Conservation (phyloP, 1,284 basidiomycete genomes). For the Trichosporon inkin region DNA sequence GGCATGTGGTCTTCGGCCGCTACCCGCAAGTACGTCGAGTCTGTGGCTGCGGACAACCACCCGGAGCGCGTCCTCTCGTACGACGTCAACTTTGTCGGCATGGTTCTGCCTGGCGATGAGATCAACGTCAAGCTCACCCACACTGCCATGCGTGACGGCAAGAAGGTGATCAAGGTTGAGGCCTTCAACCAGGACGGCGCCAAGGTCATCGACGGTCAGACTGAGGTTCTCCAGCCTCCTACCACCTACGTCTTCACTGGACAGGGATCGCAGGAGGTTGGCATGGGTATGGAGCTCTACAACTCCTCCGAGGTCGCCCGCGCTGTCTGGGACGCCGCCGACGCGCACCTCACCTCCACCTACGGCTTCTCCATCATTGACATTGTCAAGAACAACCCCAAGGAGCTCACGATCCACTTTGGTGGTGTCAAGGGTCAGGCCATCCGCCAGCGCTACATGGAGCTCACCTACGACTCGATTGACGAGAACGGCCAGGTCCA, state of each 20-base stretch:
- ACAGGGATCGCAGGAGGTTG: constrained; percentile 95
- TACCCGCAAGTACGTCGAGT: constrained; percentile 88
- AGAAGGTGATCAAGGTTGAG: constrained; percentile 86
- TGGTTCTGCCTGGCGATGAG: constrained; percentile 92
- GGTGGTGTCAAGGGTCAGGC: constrained; percentile 98
- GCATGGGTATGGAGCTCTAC: constrained; percentile 99
- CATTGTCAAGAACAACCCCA: constrained; percentile 96
- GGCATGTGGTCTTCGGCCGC: constrained; percentile 96
- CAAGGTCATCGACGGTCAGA: constrained; percentile 85
- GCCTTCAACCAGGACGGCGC: constrained; percentile 80
- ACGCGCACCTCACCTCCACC: constrained; percentile 84
- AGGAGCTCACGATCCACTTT: constrained; percentile 96
- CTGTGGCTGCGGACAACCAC: constrained; percentile 84
- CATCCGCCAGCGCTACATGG: constrained; percentile 97
- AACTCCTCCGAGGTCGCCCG: constrained; percentile 85
- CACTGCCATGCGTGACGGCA: constrained; percentile 83
- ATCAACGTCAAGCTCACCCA: constrained; percentile 85
- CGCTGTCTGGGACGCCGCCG: constrained; percentile 95
- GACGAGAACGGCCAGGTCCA: constrained; percentile 93
- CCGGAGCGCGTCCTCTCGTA: constrained; percentile 88
- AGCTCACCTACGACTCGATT: constrained; percentile 95
- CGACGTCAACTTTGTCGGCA: constrained; percentile 88
- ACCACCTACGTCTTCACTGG: constrained; percentile 98
- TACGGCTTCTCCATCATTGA: constrained; percentile 97
- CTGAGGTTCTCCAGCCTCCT: constrained; percentile 86